These are phyloP conservation scores for Mycena maculata DNA, from an alignment of 768 basidiomycete species.

Conservation along the genomic window DNA sequence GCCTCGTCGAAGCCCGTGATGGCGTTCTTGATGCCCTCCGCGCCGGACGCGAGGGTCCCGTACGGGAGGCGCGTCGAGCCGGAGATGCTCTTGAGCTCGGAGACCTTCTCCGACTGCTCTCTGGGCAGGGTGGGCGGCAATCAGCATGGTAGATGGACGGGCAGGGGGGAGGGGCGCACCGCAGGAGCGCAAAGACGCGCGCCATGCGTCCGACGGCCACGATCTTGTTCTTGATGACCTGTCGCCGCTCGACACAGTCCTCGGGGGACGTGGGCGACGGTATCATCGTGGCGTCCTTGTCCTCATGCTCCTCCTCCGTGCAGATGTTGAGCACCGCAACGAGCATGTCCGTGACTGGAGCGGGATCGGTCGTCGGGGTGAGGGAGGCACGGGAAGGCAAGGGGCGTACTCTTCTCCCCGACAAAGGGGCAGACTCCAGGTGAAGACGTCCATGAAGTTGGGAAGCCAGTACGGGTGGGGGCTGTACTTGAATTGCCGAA, in stretches of 20 bases:
- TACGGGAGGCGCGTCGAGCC: constrained; percentile 83
- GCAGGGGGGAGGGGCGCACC: constrained; percentile 61
- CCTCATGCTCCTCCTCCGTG: constrained; percentile 95
- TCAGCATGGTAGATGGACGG: background rate
- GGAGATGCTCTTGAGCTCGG: constrained; percentile 92
- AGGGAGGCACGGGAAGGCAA: background rate
- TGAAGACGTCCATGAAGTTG: constrained; percentile 99
- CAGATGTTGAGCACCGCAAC: constrained; percentile 96
- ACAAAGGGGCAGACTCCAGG: constrained; percentile 99
- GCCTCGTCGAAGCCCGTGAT: constrained; percentile 96
- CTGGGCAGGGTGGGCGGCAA: constrained; percentile 52
- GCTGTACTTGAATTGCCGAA: constrained; percentile 96
- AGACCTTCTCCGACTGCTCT: constrained; percentile 97
- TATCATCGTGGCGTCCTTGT: constrained; percentile 60
- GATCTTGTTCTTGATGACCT: constrained; percentile 98
- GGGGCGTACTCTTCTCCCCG: constrained; percentile 88
- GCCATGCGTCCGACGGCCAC: constrained; percentile 97
- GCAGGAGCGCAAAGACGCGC: constrained; percentile 94
- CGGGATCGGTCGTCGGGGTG: background rate
- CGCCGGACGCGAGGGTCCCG: constrained; percentile 87
- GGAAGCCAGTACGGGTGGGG: constrained; percentile 98
- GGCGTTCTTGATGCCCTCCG: constrained; percentile 94
- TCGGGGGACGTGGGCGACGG: constrained; percentile 53
- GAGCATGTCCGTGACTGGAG: constrained; percentile 97
- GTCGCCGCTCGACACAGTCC: constrained; percentile 78